These are phyloP conservation scores for Didymosphaeria variabile DNA, from an alignment of 2,329 filamentous ascomycete genomes.

Conservation along the genomic window DNA sequence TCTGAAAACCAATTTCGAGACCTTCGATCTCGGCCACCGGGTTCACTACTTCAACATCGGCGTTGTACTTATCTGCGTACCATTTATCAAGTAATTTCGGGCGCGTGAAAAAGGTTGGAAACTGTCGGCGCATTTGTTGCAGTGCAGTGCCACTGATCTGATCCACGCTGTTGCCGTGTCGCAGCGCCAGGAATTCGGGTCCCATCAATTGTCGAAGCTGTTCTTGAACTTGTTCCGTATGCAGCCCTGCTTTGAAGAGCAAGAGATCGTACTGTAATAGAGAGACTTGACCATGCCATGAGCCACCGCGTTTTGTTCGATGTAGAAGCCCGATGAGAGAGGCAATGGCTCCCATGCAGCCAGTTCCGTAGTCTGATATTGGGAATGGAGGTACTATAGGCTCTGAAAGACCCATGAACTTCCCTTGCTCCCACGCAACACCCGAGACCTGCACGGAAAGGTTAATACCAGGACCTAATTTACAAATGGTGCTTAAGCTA, in stretches of 20 bases:
- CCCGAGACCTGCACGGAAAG: conserved; percentile 48
- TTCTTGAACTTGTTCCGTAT: not conserved
- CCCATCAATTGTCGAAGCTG: conserved; percentile 1
- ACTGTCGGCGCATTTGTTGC: not conserved
- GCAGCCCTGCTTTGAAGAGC: not conserved
- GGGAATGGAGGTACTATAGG: conserved; percentile 13
- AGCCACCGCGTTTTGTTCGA: conserved; percentile 1
- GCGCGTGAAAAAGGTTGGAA: conserved; percentile 1
- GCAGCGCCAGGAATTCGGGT: conserved; percentile 3
- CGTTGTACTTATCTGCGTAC: conserved; percentile 5
- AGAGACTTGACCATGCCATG: not conserved
- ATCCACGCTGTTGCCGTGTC: conserved; percentile 7
- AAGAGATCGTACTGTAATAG: conserved; percentile 9
- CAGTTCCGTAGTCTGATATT: conserved; percentile 10
- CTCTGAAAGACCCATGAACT: conserved; percentile 12
- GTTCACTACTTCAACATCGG: not conserved
- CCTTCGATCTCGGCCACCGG: conserved; percentile 5
- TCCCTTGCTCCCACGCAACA: conserved; percentile 57
- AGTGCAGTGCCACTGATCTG: conserved; percentile 1
- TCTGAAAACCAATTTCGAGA: not conserved
- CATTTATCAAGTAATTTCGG: not conserved
- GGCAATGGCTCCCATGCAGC: conserved; percentile 11
- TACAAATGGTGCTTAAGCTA: too few relatives aligned
- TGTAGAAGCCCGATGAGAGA: conserved; percentile 1
- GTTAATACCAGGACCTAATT: not conserved